Evolutionary conservation across 164 flowering plant genomes (phyloP), one percentile per base, ranked within the genome.

Genomic region (Euptelea pleiosperma): DNA sequence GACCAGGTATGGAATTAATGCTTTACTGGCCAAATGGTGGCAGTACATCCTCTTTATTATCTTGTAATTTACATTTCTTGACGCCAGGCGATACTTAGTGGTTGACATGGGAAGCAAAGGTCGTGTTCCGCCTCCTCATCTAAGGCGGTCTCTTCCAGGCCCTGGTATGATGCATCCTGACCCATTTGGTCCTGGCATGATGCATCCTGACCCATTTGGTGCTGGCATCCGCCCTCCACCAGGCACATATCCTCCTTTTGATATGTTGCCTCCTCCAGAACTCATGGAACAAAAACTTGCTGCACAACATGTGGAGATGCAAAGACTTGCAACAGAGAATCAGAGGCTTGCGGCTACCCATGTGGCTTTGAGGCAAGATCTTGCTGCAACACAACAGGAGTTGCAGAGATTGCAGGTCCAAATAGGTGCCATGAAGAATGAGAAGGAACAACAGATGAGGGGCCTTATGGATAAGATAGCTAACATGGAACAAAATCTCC

Each of bases 311-410:
- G 68, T 71, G 44, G 98, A 93, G 75, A 84, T 93, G 75, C 81
- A 86, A 69, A 83, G 71, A 49, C 87, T 93, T 34, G 92, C 75
- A 5, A 77, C 77, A 14, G 97, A 93, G 72, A 93, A 93, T 64
- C 97, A 81, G 65, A 79, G 94, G 73, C 87, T 93, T 69, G 98
- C 98, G 24, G 76, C 86, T 18, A 89, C 97, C 7, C 98, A 89
- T 65, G 82, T 81, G 24, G 68, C 81, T 50, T 67, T 89, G 72
- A 77, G 98, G 57, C 93, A 89, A 63, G 96, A 89, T 52, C 90
- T 92, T 56, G 96, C 96, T 52, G 81, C 82, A 1, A 84, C 94
- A 11, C 93, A 89, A 64, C 88, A 86, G 56, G 97, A 89, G 73
- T 58, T 87, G 74, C 89, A 85, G 72, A 73, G 83, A 29, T 39